phyloP scores from a whole-genome alignment of 2,329 filamentous ascomycete genomes.

The Aspergillus sp. region DNA sequence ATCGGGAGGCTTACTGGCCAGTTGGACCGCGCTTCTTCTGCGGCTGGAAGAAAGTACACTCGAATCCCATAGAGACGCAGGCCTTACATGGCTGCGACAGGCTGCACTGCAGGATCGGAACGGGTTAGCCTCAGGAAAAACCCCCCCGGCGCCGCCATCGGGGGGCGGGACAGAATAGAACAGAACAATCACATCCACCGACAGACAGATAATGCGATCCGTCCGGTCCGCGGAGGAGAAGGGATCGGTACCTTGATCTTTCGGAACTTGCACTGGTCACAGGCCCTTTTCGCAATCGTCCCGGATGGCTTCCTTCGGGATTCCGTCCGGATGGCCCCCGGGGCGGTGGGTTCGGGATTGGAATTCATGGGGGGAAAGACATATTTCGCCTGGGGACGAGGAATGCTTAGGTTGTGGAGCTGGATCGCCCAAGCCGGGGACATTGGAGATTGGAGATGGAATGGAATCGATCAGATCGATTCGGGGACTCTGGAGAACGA shows the following conservation, averaged over 20 bases:
- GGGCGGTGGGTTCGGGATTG: constrained; percentile 13
- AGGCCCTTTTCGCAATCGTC: constrained; percentile 34
- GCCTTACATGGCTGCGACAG: constrained; percentile 38
- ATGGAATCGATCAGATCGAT: no score
- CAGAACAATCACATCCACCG: neutral
- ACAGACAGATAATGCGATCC: no score
- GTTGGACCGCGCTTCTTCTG: constrained; percentile 42
- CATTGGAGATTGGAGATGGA: no score
- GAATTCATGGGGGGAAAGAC: constrained; percentile 20
- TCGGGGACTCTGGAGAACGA: no score
- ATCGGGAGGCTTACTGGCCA: constrained; percentile 30
- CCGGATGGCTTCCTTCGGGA: constrained; percentile 21
- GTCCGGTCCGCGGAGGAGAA: neutral
- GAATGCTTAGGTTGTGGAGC: no score
- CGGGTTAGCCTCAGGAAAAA: neutral
- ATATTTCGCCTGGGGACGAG: no score
- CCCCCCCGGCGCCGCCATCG: constrained; percentile 1
- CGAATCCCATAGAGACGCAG: constrained; percentile 37
- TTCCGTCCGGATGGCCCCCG: constrained; percentile 22
- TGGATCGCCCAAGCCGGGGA: no score
- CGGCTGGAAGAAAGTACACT: constrained; percentile 41
- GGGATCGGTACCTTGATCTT: constrained; percentile 32
- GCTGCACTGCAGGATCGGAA: constrained; percentile 30
- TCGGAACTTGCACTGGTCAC: constrained; percentile 42
- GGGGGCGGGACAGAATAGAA: neutral